Evolutionary conservation across 2,329 filamentous ascomycete species (phyloP).

Genomic region (Diaporthe vexans): DNA sequence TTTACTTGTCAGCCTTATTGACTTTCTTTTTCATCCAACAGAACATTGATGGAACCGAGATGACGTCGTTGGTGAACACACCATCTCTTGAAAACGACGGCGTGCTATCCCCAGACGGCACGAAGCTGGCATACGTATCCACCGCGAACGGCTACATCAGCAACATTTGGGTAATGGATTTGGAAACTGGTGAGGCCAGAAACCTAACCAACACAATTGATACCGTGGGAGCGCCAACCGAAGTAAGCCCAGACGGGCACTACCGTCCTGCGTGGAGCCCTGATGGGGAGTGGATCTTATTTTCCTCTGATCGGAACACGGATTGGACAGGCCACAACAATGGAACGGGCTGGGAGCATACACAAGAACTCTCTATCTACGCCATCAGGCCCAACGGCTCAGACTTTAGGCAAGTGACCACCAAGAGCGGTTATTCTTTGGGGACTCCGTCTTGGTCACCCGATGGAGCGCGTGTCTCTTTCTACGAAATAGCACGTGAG

Average conservation of each 20-base stretch:
- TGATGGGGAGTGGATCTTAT: slow-evolving; percentile 56
- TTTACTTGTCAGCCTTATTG: neutral
- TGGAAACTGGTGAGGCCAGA: slow-evolving; percentile 49
- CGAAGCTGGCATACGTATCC: slow-evolving; percentile 55
- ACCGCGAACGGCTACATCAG: slow-evolving; percentile 52
- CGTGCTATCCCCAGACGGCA: slow-evolving; percentile 55
- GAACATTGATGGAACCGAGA: slow-evolving; percentile 51
- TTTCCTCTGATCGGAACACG: slow-evolving; percentile 58
- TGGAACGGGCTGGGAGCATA: slow-evolving; percentile 57
- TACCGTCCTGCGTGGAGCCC: slow-evolving; percentile 58
- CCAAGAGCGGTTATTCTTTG: slow-evolving; percentile 52
- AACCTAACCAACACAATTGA: slow-evolving; percentile 55
- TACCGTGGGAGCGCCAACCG: slow-evolving; percentile 39
- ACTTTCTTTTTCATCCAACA: neutral
- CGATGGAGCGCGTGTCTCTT: slow-evolving; percentile 53
- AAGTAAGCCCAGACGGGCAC: slow-evolving; percentile 50
- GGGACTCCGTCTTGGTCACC: slow-evolving; percentile 56
- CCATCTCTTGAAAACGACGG: slow-evolving; percentile 54
- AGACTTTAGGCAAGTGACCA: slow-evolving; percentile 52
- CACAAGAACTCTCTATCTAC: slow-evolving; percentile 57
- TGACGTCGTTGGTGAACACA: slow-evolving; percentile 52
- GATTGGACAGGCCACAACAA: slow-evolving; percentile 57
- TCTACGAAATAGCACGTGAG: slow-evolving; percentile 56
- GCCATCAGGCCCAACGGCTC: slow-evolving; percentile 54
- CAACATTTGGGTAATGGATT: slow-evolving; percentile 57